Base-by-base conservation (phyloP, 306 rosid species). In the Calophaca sinica region DNA sequence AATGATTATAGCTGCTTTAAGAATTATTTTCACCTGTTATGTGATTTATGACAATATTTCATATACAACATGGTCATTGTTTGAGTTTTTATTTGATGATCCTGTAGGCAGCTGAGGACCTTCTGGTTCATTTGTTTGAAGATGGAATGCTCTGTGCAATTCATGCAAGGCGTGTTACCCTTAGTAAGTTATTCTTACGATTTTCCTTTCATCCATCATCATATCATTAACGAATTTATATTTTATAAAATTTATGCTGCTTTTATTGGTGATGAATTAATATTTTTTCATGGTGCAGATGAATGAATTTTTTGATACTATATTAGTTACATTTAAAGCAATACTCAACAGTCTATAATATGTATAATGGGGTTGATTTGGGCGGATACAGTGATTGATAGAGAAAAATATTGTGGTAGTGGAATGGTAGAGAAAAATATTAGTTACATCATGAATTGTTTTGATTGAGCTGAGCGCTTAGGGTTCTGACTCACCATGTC, bases 81-180 rank as follows among this genome's bases (percentile, higher is more conserved):
- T 13, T 72, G 59, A 33, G 33, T 62, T 62, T 49, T 65, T 61
- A 55, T 75, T 42, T 68, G 7, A 68, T 4, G 31, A 63, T 70
- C 51, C 61, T 85, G 72, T 49, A 93, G 98, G 98, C 96, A 69
- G 87, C 98, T 9, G 98, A 93, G 74, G 90, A 86, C 31, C 76
- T 61, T 82, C 64, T 93, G 44, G 85, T 90, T 73, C 81, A 79
- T 58, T 57, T 93, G 68, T 93, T 93, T 86, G 88, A 90, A 83
- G 96, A 86, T 73, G 82, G 90, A 74, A 89, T 87, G 91, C 89
- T 90, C 28, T 90, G 98, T 81, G 88, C 98, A 20, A 85, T 93
- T 84, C 98, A 90, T 78, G 98, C 97, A 11, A 89, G 67, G 75
- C 96, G 96, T 54, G 87, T 93, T 35, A 90, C 97, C 54, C 91